Evolutionary conservation across 2,329 filamentous ascomycete species (phyloP).

Genomic region (Colletotrichum chlorophyti): DNA sequence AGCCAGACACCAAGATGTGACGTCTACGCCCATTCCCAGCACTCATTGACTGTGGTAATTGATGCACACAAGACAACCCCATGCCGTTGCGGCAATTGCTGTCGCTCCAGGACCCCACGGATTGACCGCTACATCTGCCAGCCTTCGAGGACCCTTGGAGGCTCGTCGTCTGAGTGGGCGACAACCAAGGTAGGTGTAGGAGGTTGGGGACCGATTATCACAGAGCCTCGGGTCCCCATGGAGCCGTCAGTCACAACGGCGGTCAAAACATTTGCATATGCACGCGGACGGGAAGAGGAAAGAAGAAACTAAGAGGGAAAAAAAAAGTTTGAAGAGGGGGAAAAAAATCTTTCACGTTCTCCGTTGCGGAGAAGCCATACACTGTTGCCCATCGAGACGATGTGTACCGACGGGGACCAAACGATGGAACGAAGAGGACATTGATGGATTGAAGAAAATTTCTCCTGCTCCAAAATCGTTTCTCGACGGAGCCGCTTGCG

Average conservation of each 20-base stretch:
- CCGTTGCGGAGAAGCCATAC: slow-evolving; percentile 4
- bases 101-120: slow-evolving; percentile 4
- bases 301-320: not conserved
- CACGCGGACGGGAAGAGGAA: not conserved
- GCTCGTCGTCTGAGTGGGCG: slow-evolving; percentile 15
- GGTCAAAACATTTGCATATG: slow-evolving; percentile 22
- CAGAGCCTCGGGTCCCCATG: slow-evolving; percentile 7
- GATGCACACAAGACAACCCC: slow-evolving; percentile 8
- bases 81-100: slow-evolving; percentile 6
- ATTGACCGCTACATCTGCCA: slow-evolving; percentile 18
- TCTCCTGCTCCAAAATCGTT: slow-evolving; percentile 20
- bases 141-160: not conserved
- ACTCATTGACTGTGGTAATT: too few relatives aligned
- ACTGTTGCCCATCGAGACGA: slow-evolving; percentile 25
- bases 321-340: too few relatives aligned
- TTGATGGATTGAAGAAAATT: slow-evolving; percentile 5
- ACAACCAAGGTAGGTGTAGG: slow-evolving; percentile 6
- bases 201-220: slow-evolving; percentile 17
- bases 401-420: not conserved
- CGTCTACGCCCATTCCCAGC: not conserved
- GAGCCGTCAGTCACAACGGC: slow-evolving; percentile 21
- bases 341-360: too few relatives aligned
- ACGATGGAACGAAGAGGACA: slow-evolving; percentile 11
- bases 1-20: slow-evolving; percentile 4
- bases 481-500: not conserved